Conservation (phyloP, 306 rosid genomes). For the Hippophae rhamnoides region DNA sequence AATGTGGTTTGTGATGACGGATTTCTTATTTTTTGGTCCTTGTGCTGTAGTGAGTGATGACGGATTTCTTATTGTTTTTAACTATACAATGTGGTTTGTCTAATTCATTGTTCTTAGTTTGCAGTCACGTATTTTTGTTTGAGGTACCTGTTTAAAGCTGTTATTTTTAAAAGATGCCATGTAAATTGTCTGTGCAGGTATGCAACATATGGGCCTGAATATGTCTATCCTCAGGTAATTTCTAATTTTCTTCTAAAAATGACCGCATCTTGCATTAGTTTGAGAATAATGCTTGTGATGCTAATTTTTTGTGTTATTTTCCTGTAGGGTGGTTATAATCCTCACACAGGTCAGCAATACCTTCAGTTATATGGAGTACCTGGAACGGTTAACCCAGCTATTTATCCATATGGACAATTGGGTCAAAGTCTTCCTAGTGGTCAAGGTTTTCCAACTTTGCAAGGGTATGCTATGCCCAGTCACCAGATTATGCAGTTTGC, state of each 20-base stretch:
- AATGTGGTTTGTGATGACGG: slow-evolving; percentile 4
- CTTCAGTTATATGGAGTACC: slow-evolving; percentile 84
- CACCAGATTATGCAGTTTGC: slow-evolving; percentile 80
- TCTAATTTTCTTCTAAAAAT: background rate
- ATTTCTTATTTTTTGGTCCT: slow-evolving; percentile 9
- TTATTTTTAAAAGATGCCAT: slow-evolving; percentile 26
- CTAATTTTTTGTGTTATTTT: slow-evolving; percentile 25
- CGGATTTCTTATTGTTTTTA: slow-evolving; percentile 13
- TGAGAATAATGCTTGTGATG: slow-evolving; percentile 14
- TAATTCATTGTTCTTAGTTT: slow-evolving; percentile 28
- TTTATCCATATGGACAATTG: slow-evolving; percentile 77
- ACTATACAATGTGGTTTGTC: slow-evolving; percentile 12
- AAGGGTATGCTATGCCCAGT: slow-evolving; percentile 67
- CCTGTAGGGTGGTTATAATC: slow-evolving; percentile 53
- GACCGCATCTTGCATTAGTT: background rate
- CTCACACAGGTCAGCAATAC: slow-evolving; percentile 74
- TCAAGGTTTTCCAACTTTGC: slow-evolving; percentile 65
- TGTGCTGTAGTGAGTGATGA: slow-evolving; percentile 9
- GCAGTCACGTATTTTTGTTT: slow-evolving; percentile 28
- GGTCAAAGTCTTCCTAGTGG: slow-evolving; percentile 70
- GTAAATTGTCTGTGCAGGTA: slow-evolving; percentile 58
- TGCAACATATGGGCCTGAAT: slow-evolving; percentile 84
- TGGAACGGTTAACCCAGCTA: slow-evolving; percentile 48
- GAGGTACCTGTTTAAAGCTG: slow-evolving; percentile 30
- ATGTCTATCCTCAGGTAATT: slow-evolving; percentile 62